Conservation (phyloP, 1,284 basidiomycete genomes). For the Afroboletus lepidellus region DNA sequence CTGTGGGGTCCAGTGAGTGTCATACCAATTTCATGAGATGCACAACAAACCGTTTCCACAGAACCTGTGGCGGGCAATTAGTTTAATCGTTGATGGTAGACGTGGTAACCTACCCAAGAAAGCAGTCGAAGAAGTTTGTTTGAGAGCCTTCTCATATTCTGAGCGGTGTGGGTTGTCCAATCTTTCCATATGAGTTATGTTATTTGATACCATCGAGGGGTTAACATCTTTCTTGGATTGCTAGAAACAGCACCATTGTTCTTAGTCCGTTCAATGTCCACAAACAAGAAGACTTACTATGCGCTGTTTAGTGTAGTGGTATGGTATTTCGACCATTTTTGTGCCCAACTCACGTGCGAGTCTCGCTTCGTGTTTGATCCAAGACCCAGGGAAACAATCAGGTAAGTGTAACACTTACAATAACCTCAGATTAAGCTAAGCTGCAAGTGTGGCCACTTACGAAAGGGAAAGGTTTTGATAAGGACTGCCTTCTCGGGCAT, state of each 20-base stretch:
- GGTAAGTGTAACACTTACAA: neutral
- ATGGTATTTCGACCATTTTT: neutral
- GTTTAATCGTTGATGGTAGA: neutral
- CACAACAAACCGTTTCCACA: conserved; percentile 23
- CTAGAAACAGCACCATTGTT: neutral
- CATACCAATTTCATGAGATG: conserved; percentile 15
- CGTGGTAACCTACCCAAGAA: conserved; percentile 19
- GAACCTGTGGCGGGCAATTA: conserved; percentile 11
- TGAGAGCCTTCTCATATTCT: conserved; percentile 21
- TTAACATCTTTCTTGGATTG: conserved; percentile 6
- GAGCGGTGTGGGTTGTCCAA: conserved; percentile 9
- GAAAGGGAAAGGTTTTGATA: neutral
- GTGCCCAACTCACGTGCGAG: neutral
- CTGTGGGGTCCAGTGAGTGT: conserved; percentile 31
- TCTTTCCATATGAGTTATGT: conserved; percentile 21
- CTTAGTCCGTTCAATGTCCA: neutral
- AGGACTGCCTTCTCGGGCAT: neutral
- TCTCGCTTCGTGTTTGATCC: neutral
- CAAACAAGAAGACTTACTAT: neutral
- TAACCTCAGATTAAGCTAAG: neutral
- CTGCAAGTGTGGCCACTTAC: neutral
- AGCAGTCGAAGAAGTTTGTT: conserved; percentile 16
- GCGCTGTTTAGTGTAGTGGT: neutral
- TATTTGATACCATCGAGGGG: conserved; percentile 18
- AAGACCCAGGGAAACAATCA: neutral